A percentile compares a stretch with the other conserved stretches of the same genome.
Conservation (phyloP, 2,329 filamentous ascomycete genomes). For the Allantophomopsis cytisporea region DNA sequence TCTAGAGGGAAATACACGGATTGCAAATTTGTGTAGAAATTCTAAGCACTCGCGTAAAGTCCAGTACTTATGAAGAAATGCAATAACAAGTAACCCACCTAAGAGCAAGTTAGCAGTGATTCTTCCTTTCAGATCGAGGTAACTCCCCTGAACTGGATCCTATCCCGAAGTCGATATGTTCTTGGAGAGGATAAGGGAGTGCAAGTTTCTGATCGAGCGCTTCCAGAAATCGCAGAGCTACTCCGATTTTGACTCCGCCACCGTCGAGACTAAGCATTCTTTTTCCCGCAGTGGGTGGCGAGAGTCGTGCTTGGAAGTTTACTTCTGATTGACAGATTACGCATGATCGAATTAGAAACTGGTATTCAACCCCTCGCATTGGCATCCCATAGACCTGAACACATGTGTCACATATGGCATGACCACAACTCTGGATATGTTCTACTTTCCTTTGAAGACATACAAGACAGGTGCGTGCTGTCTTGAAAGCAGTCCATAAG, state of each 20-base stretch:
- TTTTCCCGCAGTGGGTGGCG: conserved; percentile 19
- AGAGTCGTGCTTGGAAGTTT: conserved; percentile 11
- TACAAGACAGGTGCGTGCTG: conserved; percentile 3
- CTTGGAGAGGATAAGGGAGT: conserved; percentile 8
- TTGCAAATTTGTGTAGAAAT: conserved; percentile 7
- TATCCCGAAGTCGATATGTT: conserved; percentile 12
- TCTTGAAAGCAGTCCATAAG: conserved; percentile 4
- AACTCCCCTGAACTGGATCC: conserved; percentile 14
- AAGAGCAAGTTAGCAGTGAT: conserved; percentile 2
- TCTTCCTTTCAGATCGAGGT: not conserved
- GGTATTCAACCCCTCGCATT: conserved; percentile 9
- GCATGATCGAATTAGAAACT: conserved; percentile 14
- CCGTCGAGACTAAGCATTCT: conserved; percentile 22
- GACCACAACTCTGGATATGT: conserved; percentile 15
- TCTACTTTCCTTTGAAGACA: conserved; percentile 6
- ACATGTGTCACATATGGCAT: conserved; percentile 21
- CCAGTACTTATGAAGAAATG: conserved; percentile 8
- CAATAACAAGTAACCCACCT: conserved; percentile 7
- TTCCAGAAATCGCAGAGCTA: conserved; percentile 11
- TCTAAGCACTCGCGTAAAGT: conserved; percentile 4
- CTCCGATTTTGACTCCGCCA: conserved; percentile 14
- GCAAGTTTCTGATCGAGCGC: conserved; percentile 9
- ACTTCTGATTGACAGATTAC: conserved; percentile 12
- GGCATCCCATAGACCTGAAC: conserved; percentile 14
- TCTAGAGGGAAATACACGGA: conserved; percentile 5